phyloP scores from a whole-genome alignment of 2,329 filamentous ascomycete species.

The Apiospora sp. region DNA sequence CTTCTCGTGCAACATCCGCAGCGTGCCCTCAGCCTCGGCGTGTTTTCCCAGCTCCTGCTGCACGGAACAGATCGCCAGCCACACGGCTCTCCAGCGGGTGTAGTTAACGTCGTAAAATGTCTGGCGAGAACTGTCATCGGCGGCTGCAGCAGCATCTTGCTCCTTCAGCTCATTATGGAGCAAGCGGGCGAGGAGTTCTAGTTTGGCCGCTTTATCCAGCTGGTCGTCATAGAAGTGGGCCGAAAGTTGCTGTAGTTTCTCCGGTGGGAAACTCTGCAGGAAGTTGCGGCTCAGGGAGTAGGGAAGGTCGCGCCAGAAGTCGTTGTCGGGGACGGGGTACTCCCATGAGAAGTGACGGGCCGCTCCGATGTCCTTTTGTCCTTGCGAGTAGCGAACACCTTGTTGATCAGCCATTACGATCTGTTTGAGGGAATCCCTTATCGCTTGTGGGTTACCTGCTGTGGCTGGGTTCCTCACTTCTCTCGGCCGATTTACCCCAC shows the following conservation, averaged over 20 bases:
- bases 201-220: conserved; percentile 26
- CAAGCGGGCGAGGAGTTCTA: conserved; percentile 27
- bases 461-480: not conserved
- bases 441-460: not conserved
- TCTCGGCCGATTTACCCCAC: not conserved
- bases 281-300: conserved; percentile 29
- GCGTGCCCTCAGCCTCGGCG: conserved; percentile 25
- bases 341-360: conserved; percentile 31
- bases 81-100: conserved; percentile 24
- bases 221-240: not conserved
- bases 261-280: conserved; percentile 27
- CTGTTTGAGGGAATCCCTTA: too few species aligned
- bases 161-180: conserved; percentile 26
- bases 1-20: conserved; percentile 26
- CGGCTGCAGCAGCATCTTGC: conserved; percentile 22
- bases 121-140: not conserved
- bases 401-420: not conserved
- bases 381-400: conserved; percentile 22
- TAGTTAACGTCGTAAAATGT: conserved; percentile 27
- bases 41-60: conserved; percentile 22
- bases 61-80: conserved; percentile 16
- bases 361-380: conserved; percentile 20
- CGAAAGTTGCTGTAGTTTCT: conserved; percentile 18
- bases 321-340: conserved; percentile 29
- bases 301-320: conserved; percentile 29